These are phyloP conservation scores for Nicotiana noctiflora DNA, from an alignment of 257 asterid genomes.

Conservation along the genomic window DNA sequence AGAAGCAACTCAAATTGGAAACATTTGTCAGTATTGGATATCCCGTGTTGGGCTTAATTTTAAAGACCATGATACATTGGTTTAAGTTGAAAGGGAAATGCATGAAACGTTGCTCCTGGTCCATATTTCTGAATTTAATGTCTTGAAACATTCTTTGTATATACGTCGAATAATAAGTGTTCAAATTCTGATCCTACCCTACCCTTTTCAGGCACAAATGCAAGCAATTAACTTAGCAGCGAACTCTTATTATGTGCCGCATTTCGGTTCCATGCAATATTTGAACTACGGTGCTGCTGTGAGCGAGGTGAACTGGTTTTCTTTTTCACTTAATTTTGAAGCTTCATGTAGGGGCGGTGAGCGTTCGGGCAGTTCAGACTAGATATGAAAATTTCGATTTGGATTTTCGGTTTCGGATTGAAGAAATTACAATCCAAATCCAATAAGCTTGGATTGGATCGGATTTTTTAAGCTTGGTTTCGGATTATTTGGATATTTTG, in stretches of 20 bases:
- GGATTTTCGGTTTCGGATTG: no score
- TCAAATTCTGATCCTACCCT: neutral
- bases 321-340: neutral
- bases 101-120: neutral
- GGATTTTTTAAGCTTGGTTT: no score
- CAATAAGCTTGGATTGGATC: no score
- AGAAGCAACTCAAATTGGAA: neutral
- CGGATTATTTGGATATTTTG: no score
- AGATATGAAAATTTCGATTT: no score
- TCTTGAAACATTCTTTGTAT: neutral
- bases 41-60: neutral
- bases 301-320: constrained; percentile 46
- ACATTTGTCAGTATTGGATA: no score
- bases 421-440: no score
- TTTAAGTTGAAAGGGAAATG: neutral
- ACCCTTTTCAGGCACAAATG: constrained; percentile 39
- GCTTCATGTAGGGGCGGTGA: neutral
- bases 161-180: neutral
- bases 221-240: constrained; percentile 42
- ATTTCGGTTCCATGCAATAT: constrained; percentile 26
- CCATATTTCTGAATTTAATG: neutral
- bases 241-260: constrained; percentile 48
- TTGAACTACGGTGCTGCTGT: constrained; percentile 65
- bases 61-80: neutral
- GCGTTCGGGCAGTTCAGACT: no score